These are phyloP conservation scores for Letharia lupina DNA, from an alignment of 495 filamentous ascomycete species.

Conservation along the genomic window DNA sequence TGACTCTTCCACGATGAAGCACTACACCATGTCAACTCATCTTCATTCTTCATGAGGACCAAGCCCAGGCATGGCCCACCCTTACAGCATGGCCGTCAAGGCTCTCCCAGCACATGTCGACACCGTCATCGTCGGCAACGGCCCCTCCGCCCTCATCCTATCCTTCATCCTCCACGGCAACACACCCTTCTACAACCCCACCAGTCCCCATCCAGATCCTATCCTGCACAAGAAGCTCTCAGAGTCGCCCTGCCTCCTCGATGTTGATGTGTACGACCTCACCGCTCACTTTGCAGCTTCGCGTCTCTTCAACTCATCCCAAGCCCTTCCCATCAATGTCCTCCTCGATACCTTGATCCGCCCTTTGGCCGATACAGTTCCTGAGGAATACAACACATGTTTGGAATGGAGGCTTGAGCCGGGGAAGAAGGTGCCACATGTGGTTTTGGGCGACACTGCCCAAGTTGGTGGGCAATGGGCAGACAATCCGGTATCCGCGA, in stretches of 20 bases:
- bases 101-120: slow-evolving; percentile 23
- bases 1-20: neutral
- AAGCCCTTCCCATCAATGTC: slow-evolving; percentile 57
- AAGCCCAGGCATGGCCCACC: neutral
- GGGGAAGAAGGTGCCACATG: slow-evolving; percentile 46
- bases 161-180: slow-evolving; percentile 62
- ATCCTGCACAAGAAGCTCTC: slow-evolving; percentile 50
- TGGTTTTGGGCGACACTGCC: slow-evolving; percentile 48
- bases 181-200: slow-evolving; percentile 48
- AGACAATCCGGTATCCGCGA: slow-evolving; percentile 46
- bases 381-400: slow-evolving; percentile 41
- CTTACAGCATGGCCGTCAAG: neutral
- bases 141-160: slow-evolving; percentile 58
- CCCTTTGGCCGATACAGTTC: slow-evolving; percentile 55
- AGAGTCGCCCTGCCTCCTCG: slow-evolving; percentile 35
- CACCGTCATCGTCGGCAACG: slow-evolving; percentile 46
- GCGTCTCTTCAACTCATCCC: slow-evolving; percentile 53
- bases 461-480: slow-evolving; percentile 57
- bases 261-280: slow-evolving; percentile 39
- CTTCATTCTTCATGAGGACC: neutral
- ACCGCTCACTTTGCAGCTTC: slow-evolving; percentile 57
- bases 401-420: slow-evolving; percentile 49
- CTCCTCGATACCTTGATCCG: slow-evolving; percentile 56
- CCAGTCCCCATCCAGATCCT: slow-evolving; percentile 51
- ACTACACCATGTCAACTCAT: neutral